These are phyloP conservation scores for Thelephora terrestris DNA, from an alignment of 1,284 basidiomycete species.

Conservation along the genomic window DNA sequence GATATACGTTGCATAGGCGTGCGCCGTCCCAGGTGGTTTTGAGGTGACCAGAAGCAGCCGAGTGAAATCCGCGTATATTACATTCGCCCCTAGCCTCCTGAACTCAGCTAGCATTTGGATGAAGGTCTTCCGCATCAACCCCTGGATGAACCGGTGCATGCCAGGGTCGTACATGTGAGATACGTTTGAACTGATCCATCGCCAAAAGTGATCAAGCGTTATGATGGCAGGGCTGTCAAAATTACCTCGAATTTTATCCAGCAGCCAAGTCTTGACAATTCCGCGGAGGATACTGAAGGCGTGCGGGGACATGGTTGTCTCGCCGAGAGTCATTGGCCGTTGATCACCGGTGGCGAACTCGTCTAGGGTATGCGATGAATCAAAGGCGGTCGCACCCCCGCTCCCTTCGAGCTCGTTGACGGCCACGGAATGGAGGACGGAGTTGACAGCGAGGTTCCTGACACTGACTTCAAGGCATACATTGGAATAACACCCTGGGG, in stretches of 20 bases:
- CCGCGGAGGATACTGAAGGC: slow-evolving; percentile 81
- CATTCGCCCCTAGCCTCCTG: slow-evolving; percentile 86
- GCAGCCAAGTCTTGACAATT: slow-evolving; percentile 89
- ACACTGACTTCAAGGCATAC: slow-evolving; percentile 89
- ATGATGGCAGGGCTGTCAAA: slow-evolving; percentile 55
- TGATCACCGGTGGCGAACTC: slow-evolving; percentile 81
- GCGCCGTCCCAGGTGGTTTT: slow-evolving; percentile 92
- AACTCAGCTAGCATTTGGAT: slow-evolving; percentile 96
- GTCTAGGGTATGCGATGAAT: slow-evolving; percentile 86
- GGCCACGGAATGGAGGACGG: slow-evolving; percentile 87
- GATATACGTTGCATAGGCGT: slow-evolving; percentile 94
- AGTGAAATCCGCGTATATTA: slow-evolving; percentile 94
- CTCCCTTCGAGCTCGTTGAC: slow-evolving; percentile 97
- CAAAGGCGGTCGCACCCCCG: slow-evolving; percentile 87
- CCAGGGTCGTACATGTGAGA: slow-evolving; percentile 91
- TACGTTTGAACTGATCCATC: slow-evolving; percentile 85
- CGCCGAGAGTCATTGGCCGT: slow-evolving; percentile 78
- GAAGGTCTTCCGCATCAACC: slow-evolving; percentile 97
- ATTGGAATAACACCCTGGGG: slow-evolving; percentile 85
- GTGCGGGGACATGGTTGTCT: slow-evolving; percentile 85
- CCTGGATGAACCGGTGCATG: slow-evolving; percentile 88
- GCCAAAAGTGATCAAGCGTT: slow-evolving; percentile 90
- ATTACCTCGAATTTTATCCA: slow-evolving; percentile 71
- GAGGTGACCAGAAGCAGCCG: slow-evolving; percentile 87
- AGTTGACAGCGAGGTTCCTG: slow-evolving; percentile 89